Evolutionary conservation across 2,329 filamentous ascomycete genomes (phyloP), one percentile per base, ranked within the genome.

Genomic region (Onygenales sp.): DNA sequence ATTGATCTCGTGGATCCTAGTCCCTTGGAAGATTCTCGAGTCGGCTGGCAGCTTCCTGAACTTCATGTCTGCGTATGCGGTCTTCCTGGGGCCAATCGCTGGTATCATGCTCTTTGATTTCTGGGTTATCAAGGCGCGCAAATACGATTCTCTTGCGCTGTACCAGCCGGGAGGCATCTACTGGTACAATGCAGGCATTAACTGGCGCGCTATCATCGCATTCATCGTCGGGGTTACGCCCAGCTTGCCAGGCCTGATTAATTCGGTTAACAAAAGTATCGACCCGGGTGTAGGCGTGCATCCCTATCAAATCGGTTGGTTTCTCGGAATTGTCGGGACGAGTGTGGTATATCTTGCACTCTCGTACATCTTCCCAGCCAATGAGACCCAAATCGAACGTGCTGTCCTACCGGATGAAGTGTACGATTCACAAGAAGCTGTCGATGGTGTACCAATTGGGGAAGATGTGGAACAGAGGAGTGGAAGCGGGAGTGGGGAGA

Each of bases 51-150:
- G 85, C 70, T 95, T 95, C 74, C 93, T 88, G 0, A 93, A 88
- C 3, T 95, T 95, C 65, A 81, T 96, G 0, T 93, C 87, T 1
- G 86, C 91, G 1, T 95, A 95, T 74, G 90, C 87, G 3, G 89
- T 96, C 53, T 96, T 96, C 72, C 79, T 96, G n/a, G 91, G 87
- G 54, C 89, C 87, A 43, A 94, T 96, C 57, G 90, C 88, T 0
- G 91, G 91, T 13, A 88, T 95, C 58, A 93, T 95, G 73, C 76
- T 89, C 55, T 80, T 78, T 60, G 91, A 96, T 69, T 96, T 95
- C 74, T 95, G 94, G 70, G 57, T 86, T 53, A 87, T 95, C 4
- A 77, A 79, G 52, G 53, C 54, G 2, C 59, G 66, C 57, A 77
- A 70, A 61, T 76, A 78, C 60, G 75, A 77, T 64, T 74, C 71